Conservation (phyloP, 257 asterid genomes). For the Solanum appendiculatum region DNA sequence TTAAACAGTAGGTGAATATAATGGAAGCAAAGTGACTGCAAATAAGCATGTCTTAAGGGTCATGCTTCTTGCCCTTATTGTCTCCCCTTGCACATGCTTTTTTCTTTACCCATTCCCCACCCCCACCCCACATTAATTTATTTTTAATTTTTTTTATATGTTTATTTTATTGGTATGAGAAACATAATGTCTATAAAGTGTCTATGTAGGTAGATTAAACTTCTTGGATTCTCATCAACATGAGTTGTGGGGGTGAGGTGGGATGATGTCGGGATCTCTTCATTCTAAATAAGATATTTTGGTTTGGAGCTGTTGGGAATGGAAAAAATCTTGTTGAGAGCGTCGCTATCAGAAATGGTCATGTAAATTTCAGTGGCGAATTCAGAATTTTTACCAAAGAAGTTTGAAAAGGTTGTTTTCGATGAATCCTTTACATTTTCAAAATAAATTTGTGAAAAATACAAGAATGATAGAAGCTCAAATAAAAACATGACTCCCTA, state of each 20-base stretch:
- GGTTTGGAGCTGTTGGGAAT: no score
- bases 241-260: neutral
- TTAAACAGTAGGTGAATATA: neutral
- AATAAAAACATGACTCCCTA: neutral
- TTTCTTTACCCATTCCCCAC: neutral
- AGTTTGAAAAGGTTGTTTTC: no score
- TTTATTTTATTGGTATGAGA: neutral
- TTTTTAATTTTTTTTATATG: neutral
- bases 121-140: neutral
- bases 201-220: neutral
- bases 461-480: no score
- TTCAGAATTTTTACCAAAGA: no score
- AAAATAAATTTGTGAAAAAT: neutral
- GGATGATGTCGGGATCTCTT: neutral
- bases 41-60: neutral
- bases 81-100: neutral
- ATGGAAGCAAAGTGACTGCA: neutral
- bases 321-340: accelerated
- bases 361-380: no score
- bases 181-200: neutral
- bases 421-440: neutral
- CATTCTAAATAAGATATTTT: no score
- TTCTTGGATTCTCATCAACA: neutral
- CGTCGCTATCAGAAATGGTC: accelerated
- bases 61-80: neutral